Conservation (phyloP, 148 eudicot genomes). For the Talinum fruticosum region DNA sequence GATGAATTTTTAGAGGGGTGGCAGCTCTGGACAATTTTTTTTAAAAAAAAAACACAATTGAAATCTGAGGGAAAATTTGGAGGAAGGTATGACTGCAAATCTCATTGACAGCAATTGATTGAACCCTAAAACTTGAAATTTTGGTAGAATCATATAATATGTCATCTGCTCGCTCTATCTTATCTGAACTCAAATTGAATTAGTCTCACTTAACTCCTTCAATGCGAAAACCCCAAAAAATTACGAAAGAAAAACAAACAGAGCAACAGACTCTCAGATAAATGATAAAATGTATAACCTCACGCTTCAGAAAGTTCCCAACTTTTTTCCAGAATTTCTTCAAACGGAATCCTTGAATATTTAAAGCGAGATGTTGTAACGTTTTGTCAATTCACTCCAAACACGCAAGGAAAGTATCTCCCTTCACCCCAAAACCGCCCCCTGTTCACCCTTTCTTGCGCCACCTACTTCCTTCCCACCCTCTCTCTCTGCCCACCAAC, state of each 20-base stretch:
- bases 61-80: neutral
- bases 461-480: constrained; percentile 18
- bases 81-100: neutral
- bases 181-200: too few species aligned
- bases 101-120: too few species aligned
- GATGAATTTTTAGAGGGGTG: too few species aligned
- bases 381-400: constrained; percentile 31
- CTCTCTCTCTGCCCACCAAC: neutral
- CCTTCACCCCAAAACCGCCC: neutral
- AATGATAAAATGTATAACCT: too few species aligned
- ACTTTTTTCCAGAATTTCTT: neutral
- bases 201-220: neutral
- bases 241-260: too few species aligned
- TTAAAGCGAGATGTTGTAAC: constrained; percentile 22
- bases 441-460: constrained; percentile 13
- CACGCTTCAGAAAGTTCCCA: neutral
- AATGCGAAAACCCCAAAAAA: neutral
- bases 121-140: neutral
- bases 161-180: neutral
- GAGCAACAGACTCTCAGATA: neutral
- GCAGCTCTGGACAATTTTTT: too few species aligned
- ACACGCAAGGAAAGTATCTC: constrained; percentile 32
- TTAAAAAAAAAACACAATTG: too few species aligned
- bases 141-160: neutral
- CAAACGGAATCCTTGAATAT: constrained; percentile 17